Evolutionary conservation across 352 stramenopile species (phyloP).

Genomic region (Globisporangium ultimum): DNA sequence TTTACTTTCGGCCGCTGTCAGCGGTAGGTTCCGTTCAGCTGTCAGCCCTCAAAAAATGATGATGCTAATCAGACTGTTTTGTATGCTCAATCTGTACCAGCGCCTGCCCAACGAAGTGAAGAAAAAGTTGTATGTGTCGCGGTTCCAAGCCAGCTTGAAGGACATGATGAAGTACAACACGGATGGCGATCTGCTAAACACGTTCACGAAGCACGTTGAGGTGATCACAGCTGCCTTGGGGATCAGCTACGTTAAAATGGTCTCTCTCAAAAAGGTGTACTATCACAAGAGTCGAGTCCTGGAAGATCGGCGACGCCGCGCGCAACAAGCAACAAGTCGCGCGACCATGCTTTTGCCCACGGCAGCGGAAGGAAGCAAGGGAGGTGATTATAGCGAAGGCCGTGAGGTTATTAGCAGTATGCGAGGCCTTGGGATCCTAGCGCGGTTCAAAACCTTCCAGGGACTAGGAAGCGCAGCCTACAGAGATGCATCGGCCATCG

Average conservation of each 20-base stretch:
- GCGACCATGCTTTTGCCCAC: background rate
- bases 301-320: conserved; percentile 14
- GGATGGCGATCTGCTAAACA: conserved; percentile 61
- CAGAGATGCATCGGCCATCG: too few relatives aligned
- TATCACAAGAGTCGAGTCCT: conserved; percentile 24
- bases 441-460: background rate
- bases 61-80: background rate
- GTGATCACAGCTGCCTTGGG: conserved; percentile 65
- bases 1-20: conserved; percentile 60
- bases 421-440: background rate
- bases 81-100: conserved; percentile 17
- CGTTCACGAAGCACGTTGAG: conserved; percentile 67
- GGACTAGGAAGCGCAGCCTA: too few relatives aligned
- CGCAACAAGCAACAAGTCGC: background rate
- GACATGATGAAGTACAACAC: conserved; percentile 81
- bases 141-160: conserved; percentile 63
- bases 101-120: conserved; percentile 71
- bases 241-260: conserved; percentile 53
- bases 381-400: background rate
- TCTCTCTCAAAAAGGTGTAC: conserved; percentile 50
- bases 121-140: conserved; percentile 66
- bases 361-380: background rate
- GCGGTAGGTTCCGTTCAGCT: conserved; percentile 22
- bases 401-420: conserved; percentile 6
- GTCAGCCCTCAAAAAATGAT: too few relatives aligned